Conservation (phyloP, 495 filamentous ascomycete genomes). For the Penicillium argentinense region DNA sequence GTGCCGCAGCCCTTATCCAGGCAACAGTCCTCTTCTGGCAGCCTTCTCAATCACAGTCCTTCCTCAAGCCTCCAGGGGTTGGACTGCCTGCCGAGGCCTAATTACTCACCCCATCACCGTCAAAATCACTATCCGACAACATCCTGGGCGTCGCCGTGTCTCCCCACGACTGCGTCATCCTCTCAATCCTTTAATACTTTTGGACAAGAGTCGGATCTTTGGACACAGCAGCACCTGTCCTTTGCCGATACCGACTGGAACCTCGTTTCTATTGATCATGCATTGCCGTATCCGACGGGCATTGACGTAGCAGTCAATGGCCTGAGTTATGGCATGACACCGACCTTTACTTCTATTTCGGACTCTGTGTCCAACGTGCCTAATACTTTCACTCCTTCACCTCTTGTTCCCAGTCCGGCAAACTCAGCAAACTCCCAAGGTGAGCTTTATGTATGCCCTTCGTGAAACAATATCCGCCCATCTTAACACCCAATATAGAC, state of each 20-base stretch:
- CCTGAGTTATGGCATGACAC: slow-evolving; percentile 14
- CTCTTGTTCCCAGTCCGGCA: slow-evolving; percentile 18
- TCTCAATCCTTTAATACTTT: slow-evolving; percentile 22
- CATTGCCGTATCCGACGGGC: slow-evolving; percentile 8
- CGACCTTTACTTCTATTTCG: slow-evolving; percentile 26
- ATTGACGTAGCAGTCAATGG: slow-evolving; percentile 17
- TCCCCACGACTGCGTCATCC: slow-evolving; percentile 17
- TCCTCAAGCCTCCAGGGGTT: slow-evolving; percentile 17
- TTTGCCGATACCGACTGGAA: slow-evolving; percentile 28
- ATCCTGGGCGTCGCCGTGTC: slow-evolving; percentile 16
- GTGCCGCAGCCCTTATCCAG: slow-evolving; percentile 23
- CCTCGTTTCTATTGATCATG: slow-evolving; percentile 15
- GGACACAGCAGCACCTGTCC: slow-evolving; percentile 26
- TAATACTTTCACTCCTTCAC: slow-evolving; percentile 4
- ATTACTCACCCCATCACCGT: slow-evolving; percentile 8
- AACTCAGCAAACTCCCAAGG: slow-evolving; percentile 27
- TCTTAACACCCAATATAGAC: slow-evolving; percentile 8
- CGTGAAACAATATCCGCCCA: too few relatives aligned
- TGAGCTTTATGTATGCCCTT: slow-evolving; percentile 14
- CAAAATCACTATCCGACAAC: slow-evolving; percentile 11
- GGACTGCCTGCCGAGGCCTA: slow-evolving; percentile 16
- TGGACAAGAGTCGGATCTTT: slow-evolving; percentile 24
- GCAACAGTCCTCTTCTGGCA: slow-evolving; percentile 18
- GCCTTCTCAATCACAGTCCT: slow-evolving; percentile 12
- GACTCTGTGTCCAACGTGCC: slow-evolving; percentile 23